These are phyloP conservation scores for Penicillium polonicum DNA, from an alignment of 2,329 filamentous ascomycete species.

Conservation along the genomic window DNA sequence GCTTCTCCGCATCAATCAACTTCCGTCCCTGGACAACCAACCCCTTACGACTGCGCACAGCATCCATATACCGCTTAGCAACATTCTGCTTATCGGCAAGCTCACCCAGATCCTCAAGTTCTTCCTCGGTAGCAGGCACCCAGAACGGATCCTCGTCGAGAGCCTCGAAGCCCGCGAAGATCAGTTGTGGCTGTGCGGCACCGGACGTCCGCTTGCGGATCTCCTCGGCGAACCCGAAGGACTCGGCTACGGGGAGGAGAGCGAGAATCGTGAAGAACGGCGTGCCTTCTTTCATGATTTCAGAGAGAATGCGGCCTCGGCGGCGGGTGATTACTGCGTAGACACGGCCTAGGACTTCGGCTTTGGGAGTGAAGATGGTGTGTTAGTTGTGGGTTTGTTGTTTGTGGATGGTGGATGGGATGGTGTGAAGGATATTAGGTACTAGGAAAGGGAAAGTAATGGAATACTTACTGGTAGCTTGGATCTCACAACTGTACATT, in stretches of 20 bases:
- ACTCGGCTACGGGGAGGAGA: constrained; percentile 85
- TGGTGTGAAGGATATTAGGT: background rate
- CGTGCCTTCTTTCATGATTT: constrained; percentile 90
- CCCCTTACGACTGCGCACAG: constrained; percentile 82
- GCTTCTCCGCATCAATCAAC: constrained; percentile 87
- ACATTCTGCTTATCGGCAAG: constrained; percentile 92
- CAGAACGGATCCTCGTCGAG: constrained; percentile 96
- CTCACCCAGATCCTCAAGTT: constrained; percentile 93
- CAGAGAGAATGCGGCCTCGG: constrained; percentile 81
- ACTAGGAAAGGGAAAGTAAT: constrained; percentile 10
- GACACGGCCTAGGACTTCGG: constrained; percentile 90
- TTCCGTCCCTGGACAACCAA: constrained; percentile 75
- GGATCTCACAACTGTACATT: constrained; percentile 98
- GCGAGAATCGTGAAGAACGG: constrained; percentile 95
- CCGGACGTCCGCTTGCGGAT: constrained; percentile 93
- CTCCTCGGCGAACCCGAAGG: constrained; percentile 93
- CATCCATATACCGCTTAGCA: constrained; percentile 93
- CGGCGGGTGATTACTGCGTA: constrained; percentile 97
- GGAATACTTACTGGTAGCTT: constrained; percentile 70
- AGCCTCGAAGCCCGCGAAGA: constrained; percentile 90
- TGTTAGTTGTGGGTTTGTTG: constrained; percentile 9
- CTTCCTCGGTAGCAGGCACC: constrained; percentile 95
- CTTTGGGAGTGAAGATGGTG: constrained; percentile 40
- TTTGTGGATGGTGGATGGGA: background rate
- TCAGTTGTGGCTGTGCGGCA: constrained; percentile 85